phyloP scores from a whole-genome alignment of 2,329 filamentous ascomycete genomes.

The Fonsecaea pedrosoi region DNA sequence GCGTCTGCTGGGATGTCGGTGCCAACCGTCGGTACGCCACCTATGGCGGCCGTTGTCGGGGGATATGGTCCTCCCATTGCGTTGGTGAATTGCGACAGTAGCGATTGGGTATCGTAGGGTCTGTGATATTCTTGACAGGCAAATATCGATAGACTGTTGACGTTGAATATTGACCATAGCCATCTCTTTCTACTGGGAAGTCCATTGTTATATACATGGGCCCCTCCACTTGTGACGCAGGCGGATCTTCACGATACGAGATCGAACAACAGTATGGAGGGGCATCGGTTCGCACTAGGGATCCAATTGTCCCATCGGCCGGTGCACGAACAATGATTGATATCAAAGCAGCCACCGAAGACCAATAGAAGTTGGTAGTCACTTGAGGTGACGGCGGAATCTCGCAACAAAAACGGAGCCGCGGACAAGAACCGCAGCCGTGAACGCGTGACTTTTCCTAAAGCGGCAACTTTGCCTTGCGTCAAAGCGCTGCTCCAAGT shows the following conservation, averaged over 20 bases:
- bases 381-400: background rate
- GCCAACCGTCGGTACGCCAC: constrained; percentile 59
- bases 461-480: background rate
- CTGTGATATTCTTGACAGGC: background rate
- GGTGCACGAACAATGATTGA: background rate
- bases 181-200: background rate
- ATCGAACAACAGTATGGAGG: background rate
- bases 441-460: background rate
- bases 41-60: constrained; percentile 43
- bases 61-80: constrained; percentile 42
- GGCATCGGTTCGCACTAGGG: background rate
- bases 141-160: background rate
- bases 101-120: background rate
- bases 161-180: background rate
- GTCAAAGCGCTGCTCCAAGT: background rate
- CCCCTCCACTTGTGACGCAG: background rate
- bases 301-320: background rate
- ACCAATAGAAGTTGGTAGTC: background rate
- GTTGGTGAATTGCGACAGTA: background rate
- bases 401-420: constrained; percentile 1
- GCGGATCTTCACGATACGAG: background rate
- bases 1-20: constrained; percentile 60
- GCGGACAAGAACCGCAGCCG: background rate
- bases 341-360: background rate
- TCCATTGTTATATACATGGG: constrained; percentile 10